Percentiles rank a stretch among this genome's conserved stretches.
Evolutionary conservation across 345 rosid genomes (phyloP).

Genomic region (Atalantia buxifolia): DNA sequence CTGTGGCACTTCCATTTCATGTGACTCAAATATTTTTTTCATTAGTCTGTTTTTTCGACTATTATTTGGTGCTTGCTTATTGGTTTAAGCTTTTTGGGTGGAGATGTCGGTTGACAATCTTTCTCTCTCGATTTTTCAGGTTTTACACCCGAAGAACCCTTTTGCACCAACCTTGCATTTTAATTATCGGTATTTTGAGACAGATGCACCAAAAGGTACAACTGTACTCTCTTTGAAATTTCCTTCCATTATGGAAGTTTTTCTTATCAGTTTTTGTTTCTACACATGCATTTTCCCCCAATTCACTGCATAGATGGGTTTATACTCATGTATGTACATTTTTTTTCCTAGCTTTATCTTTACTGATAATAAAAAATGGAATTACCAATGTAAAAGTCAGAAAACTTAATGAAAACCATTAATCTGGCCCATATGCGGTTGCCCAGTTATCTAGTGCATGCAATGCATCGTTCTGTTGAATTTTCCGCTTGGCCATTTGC

Average conservation of each 20-base stretch:
- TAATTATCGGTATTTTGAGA: slow-evolving; percentile 77
- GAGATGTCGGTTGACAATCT: neutral
- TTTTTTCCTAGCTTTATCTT: neutral
- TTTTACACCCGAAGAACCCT: slow-evolving; percentile 85
- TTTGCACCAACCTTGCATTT: slow-evolving; percentile 92
- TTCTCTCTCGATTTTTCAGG: slow-evolving; percentile 31
- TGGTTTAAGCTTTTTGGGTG: neutral
- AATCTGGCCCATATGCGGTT: neutral
- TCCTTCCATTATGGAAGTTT: no score
- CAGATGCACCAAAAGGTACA: slow-evolving; percentile 86
- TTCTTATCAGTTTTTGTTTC: neutral
- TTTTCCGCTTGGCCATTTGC: neutral
- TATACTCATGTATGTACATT: neutral
- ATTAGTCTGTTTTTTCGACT: neutral
- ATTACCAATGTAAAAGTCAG: no score
- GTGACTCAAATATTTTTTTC: neutral
- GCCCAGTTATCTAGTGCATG: neutral
- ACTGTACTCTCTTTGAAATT: neutral
- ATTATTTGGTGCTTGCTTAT: neutral
- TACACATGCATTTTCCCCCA: neutral
- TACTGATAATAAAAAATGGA: neutral
- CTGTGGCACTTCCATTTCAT: neutral
- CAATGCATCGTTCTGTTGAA: neutral
- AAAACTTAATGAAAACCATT: neutral
- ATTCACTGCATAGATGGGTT: neutral